These are phyloP conservation scores for Alternaria arborescens DNA, from an alignment of 2,329 filamentous ascomycete genomes.

Conservation along the genomic window DNA sequence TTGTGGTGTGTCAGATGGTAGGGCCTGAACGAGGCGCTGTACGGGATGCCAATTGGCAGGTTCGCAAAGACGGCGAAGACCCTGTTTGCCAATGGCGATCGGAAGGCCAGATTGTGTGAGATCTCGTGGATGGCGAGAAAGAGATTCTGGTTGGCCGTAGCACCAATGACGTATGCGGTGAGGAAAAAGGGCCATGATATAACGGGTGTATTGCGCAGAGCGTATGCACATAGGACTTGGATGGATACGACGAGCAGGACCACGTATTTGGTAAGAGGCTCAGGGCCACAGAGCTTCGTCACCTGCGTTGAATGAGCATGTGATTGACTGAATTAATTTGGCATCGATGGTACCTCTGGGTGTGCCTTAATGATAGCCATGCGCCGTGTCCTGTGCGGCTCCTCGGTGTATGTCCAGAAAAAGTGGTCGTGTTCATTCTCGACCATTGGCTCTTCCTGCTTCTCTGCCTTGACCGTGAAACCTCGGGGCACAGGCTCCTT, in stretches of 20 bases:
- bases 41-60: slow-evolving; percentile 92
- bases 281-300: slow-evolving; percentile 94
- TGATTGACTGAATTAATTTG: not conserved
- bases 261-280: slow-evolving; percentile 94
- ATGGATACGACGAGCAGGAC: slow-evolving; percentile 84
- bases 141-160: slow-evolving; percentile 96
- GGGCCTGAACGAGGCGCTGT: slow-evolving; percentile 95
- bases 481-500: slow-evolving; percentile 34
- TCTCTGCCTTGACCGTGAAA: slow-evolving; percentile 33
- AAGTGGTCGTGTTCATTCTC: slow-evolving; percentile 66
- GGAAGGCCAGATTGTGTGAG: slow-evolving; percentile 95
- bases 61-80: slow-evolving; percentile 93
- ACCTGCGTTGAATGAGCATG: slow-evolving; percentile 64
- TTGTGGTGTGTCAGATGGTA: slow-evolving; percentile 99
- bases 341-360: slow-evolving; percentile 73
- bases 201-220: slow-evolving; percentile 79
- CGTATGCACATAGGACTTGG: slow-evolving; percentile 79
- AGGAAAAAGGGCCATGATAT: slow-evolving; percentile 85
- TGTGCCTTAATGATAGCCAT: slow-evolving; percentile 98
- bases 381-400: slow-evolving; percentile 89
- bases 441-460: slow-evolving; percentile 21
- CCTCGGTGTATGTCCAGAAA: slow-evolving; percentile 99
- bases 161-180: slow-evolving; percentile 89
- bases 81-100: slow-evolving; percentile 79
- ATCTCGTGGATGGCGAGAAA: slow-evolving; percentile 99